A percentile compares a stretch with the other conserved stretches of the same genome.
phyloP scores from a whole-genome alignment of 2,329 filamentous ascomycete species.

The Scortechinia acanthostroma region DNA sequence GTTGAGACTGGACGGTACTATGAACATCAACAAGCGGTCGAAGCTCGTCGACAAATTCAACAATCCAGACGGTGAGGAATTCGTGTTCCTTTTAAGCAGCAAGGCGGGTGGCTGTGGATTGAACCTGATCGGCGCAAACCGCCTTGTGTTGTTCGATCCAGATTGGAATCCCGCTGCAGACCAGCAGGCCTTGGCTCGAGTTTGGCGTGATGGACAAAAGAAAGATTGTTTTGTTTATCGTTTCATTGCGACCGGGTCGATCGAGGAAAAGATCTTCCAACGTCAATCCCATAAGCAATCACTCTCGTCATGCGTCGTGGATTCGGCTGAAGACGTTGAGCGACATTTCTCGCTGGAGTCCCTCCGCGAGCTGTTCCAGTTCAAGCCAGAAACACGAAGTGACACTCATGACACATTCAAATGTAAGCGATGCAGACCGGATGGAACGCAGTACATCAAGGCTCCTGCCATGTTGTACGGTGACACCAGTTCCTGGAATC shows the following conservation, averaged over 20 bases:
- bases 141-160: slow-evolving; percentile 90
- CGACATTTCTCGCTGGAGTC: slow-evolving; percentile 90
- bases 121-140: slow-evolving; percentile 89
- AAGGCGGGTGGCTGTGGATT: slow-evolving; percentile 96
- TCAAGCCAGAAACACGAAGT: slow-evolving; percentile 73
- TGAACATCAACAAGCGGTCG: slow-evolving; percentile 95
- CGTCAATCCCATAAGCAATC: slow-evolving; percentile 97
- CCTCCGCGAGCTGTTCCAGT: slow-evolving; percentile 88
- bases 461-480: slow-evolving; percentile 93
- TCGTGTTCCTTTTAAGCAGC: slow-evolving; percentile 90
- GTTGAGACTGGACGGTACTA: slow-evolving; percentile 86
- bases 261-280: slow-evolving; percentile 99
- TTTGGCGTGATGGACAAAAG: slow-evolving; percentile 98
- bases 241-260: slow-evolving; percentile 97
- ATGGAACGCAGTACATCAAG: slow-evolving; percentile 81
- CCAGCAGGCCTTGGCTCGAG: slow-evolving; percentile 90
- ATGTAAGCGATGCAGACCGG: slow-evolving; percentile 86
- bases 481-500: slow-evolving; percentile 98
- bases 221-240: slow-evolving; percentile 99
- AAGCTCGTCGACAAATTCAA: slow-evolving; percentile 98
- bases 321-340: slow-evolving; percentile 93
- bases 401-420: slow-evolving; percentile 99
- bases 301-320: slow-evolving; percentile 89
- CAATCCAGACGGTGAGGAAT: slow-evolving; percentile 80
- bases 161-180: slow-evolving; percentile 98